A percentile compares a stretch with the other conserved stretches of the same genome.
phyloP scores from a whole-genome alignment of 306 rosid species.

The Cucurbita ficifolia region DNA sequence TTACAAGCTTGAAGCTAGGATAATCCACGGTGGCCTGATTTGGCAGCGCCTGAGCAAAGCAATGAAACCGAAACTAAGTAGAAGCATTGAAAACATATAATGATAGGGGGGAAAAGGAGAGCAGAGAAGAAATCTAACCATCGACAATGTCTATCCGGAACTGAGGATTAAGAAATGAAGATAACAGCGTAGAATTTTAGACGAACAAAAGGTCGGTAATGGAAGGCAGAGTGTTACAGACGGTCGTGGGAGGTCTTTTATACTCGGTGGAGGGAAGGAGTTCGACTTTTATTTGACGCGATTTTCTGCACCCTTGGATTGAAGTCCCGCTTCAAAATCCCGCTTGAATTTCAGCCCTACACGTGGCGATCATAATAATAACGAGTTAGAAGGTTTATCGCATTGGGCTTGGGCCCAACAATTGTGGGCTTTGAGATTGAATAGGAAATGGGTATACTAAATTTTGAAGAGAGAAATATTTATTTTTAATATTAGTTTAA shows the following conservation, averaged over 20 bases:
- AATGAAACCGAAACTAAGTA: background rate
- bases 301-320: slow-evolving; percentile 9
- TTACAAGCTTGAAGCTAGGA: slow-evolving; percentile 74
- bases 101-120: background rate
- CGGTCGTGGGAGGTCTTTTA: background rate
- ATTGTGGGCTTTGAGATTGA: background rate
- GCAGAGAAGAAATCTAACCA: background rate
- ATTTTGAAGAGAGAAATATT: too few relatives aligned
- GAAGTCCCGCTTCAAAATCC: slow-evolving; percentile 13
- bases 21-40: slow-evolving; percentile 67
- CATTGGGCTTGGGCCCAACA: background rate
- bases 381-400: background rate
- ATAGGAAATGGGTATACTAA: too few relatives aligned
- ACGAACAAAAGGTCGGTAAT: background rate
- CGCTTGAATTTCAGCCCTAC: slow-evolving; percentile 17
- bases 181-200: background rate
- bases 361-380: background rate
- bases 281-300: slow-evolving; percentile 16
- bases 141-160: background rate
- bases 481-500: too few relatives aligned
- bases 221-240: background rate
- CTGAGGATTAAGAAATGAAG: background rate
- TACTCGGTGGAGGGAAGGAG: background rate
- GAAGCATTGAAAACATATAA: background rate
- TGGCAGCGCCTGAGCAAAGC: slow-evolving; percentile 41